Evolutionary conservation across 805 yeast genomes (phyloP), one percentile per base, ranked within the genome.

Genomic region (Dipodascus geniculatus): DNA sequence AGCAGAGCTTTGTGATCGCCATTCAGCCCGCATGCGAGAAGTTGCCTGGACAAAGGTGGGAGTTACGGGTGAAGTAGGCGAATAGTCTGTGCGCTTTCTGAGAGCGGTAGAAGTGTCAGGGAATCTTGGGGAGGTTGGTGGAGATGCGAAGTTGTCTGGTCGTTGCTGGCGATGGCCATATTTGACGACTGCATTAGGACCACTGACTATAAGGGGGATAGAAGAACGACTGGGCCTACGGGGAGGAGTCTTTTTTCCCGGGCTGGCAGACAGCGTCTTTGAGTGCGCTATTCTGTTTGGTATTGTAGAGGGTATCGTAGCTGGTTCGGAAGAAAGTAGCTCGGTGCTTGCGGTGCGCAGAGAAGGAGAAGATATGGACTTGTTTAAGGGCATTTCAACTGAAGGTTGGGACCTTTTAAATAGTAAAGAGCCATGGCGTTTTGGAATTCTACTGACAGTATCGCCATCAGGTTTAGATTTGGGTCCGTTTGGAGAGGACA

Each of bases 401-500:
- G 11, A 16, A 38, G 44, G 44, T 38, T 38, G 44, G 19, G 44
- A 4, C 8, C 6, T 38, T 38, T 16, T 14, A 38, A 17, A n/a
- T 14, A 38, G 44, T 16, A 38, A n/a, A 6, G 44, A 38, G 44
- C 44, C 44, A 6, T 38, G 17, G 14, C 44, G 44, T 38, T 38
- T 14, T 38, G 44, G 44, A 38, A 38, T 38, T 28, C 53, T 24
- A 52, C 48, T 19, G 52, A 51, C 3, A 28, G 9, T 11, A 28
- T 28, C 33, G 33, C 11, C 33, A 28, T 28, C 33, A 6, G 6
- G 6, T 28, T 11, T 28, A 6, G 33, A 6, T 28, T 28, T 28
- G 11, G 33, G n/a, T n/a, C n/a, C 33, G 6, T 28, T 28, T 28
- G 33, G 11, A 28, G 64, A 54, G 2, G 68, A 65, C 48, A 66